Base-by-base conservation (phyloP, 192 early-diverging fungal species). In the Coemansia sp. region DNA sequence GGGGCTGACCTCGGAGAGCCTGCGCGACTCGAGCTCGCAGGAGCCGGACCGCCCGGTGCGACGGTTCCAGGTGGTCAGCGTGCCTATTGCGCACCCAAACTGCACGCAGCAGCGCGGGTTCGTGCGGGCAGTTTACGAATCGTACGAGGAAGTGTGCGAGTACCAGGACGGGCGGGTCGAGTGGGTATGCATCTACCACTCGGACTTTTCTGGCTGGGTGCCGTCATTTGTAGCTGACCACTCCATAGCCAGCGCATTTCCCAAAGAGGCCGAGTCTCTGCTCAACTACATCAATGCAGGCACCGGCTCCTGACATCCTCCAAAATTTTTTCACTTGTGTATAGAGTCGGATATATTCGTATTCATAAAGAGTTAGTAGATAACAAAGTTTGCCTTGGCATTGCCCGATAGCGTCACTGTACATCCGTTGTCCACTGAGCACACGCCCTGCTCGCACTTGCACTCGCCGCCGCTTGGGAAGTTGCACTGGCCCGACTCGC, bases 341-440 rank as follows among this genome's bases (percentile, higher is more conserved):
- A 26, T 26, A 26, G 23, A 26, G 1, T n/a, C n/a, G n/a, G n/a
- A n/a, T 1, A 26, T 1, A 26, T 26, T 26, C 38, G 38, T n/a
- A 39, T 39, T 39, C 38, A 6, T 26, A 26, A 26, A 26, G 6
- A 50, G 12, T 50, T 56, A 75, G 28, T 69, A 77, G 14, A 77
- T 12, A 10, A 78, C 59, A 57, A 66, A 78, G 28, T 55, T 57
- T 0, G 74, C 74, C 28, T 41, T 36, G 0, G 64, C 74, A 6
- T 48, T 57, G 18, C 33, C 41, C 2, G 49, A 30, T 51, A 78
- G 31, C 3, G 68, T 65, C 0, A 78, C 74, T 3, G 74, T 78
- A 42, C 74, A 78, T 2, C 74, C 74, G 48, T 78, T 78, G 9
- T 66, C 65, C 6, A 78, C 64, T 4, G 74, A 78, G 40, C 74